Evolutionary conservation across 2,329 filamentous ascomycete genomes (phyloP), one percentile per base, ranked within the genome.

Genomic region (Ramichloridium luteum): DNA sequence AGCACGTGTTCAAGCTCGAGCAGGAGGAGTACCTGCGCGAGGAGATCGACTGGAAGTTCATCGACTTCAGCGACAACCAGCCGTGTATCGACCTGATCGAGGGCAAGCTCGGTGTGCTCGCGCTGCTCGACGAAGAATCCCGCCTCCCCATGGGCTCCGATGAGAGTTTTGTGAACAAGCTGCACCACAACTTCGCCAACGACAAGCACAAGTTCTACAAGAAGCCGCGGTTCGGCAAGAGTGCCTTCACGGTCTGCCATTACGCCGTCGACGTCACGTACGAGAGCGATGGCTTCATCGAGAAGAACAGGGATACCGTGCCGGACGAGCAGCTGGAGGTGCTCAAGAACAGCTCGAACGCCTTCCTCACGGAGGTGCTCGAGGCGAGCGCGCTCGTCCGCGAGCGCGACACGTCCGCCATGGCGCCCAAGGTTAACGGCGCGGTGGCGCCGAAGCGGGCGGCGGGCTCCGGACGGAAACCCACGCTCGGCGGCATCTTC

Each of bases 1-100:
- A 92, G 56, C 90, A 98, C 53, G 90, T 98, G 20, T 98, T 98
- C 72, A 94, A 96, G 60, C 72, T 98, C 13, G 90, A 98, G 58
- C 90, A 98, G 57, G 90, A 98, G 56, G 90, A 98, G 59, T 98
- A 98, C 55, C 72, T 94, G 25, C 76, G 79, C 34, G 90, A 98
- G 61, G 70, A 96, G 62, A 98, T 98, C 44, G 86, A 96, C 61
- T 98, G 90, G 90, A 94, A 82, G 6, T 98, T 98, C 55, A 98
- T 98, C 55, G 90, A 98, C 55, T 98, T 98, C 59, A 93, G 88
- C 4, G 90, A 98, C 60, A 98, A 98, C 50, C 90, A 98, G 62
- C 90, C 90, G 12, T 98, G 90, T 64, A 98, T 98, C 49, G 90
- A 98, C 57, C 64, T 98, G 32, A 98, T 98, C 46, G 90, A 98